Base-by-base conservation (phyloP, 139 green algal species). In the Coelastrella sp. region DNA sequence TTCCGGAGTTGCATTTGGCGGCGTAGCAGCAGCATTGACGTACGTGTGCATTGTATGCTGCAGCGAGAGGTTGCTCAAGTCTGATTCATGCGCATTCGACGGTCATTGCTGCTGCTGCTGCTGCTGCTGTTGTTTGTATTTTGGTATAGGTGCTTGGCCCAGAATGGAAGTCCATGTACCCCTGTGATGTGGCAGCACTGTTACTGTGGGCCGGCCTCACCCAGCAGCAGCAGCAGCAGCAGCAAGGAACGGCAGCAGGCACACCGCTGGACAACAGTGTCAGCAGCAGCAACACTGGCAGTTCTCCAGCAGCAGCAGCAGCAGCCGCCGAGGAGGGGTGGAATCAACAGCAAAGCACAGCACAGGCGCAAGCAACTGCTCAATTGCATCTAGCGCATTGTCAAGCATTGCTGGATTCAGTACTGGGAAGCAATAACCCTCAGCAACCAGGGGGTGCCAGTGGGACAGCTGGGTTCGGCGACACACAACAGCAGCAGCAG, bases 101-200 rank as follows among this genome's bases (percentile, higher is more conserved):
- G 11, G 8, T 53, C 11, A 53, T 11, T n/a, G n/a, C 8, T 53
- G 45, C 8, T 53, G 8, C 45, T 53, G 45, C 45, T 53, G 45
- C 45, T 53, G 45, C 8, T 21, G 8, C 45, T 11, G 8, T 53
- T 53, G n/a, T n/a, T n/a, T n/a, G n/a, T n/a, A n/a, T 53, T 53
- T 8, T 53, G 45, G 8, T 53, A 11, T 21, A 53, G 45, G 45
- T 11, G 8, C 8, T 53, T 53, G 45, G 45, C 45, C 11, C 45
- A 53, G 45, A 53, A 8, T 53, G 45, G 45, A 8, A 11, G 11
- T 7, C 27, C 5, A 19, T 50, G 3, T 67, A 81, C 25, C 30
- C 73, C 1, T 81, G 48, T 35, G 73, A 81, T 48, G 50, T 81
- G 17, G 73, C 73, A 68, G 73, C 73, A 15, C 50, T 81, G 32